phyloP scores from a whole-genome alignment of 2,329 filamentous ascomycete species.

The Colletotrichum godetiae region DNA sequence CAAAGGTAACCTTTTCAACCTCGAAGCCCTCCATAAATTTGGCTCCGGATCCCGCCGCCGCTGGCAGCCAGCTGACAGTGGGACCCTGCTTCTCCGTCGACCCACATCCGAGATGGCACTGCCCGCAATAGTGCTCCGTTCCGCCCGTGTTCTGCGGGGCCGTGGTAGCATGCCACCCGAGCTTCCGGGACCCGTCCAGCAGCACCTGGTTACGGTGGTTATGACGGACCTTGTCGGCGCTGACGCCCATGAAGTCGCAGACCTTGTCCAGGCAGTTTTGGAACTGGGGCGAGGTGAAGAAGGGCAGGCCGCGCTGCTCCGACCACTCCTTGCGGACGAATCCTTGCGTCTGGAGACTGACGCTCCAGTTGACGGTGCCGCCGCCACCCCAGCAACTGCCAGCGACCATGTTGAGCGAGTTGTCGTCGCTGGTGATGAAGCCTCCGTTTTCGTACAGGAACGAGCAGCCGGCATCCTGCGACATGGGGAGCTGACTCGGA shows the following conservation, averaged over 20 bases:
- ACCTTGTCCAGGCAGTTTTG: constrained; percentile 85
- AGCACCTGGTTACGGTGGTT: constrained; percentile 78
- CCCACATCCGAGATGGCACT: constrained; percentile 70
- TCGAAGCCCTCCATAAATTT: constrained; percentile 86
- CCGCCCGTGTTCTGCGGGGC: constrained; percentile 86
- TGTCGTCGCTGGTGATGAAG: constrained; percentile 65
- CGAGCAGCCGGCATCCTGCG: constrained; percentile 65
- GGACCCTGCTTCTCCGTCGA: constrained; percentile 83
- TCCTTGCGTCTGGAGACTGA: constrained; percentile 73
- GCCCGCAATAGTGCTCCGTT: constrained; percentile 78
- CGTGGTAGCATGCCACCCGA: constrained; percentile 76
- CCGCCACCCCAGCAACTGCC: constrained; percentile 87
- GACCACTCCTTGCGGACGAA: constrained; percentile 88
- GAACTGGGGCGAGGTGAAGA: constrained; percentile 80
- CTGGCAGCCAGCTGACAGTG: constrained; percentile 79
- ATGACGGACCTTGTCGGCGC: constrained; percentile 73
- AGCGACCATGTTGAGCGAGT: constrained; percentile 69
- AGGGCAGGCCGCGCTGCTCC: constrained; percentile 68
- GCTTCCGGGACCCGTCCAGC: constrained; percentile 78
- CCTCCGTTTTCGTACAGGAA: constrained; percentile 80
- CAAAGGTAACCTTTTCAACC: constrained; percentile 78
- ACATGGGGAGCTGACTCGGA: constrained; percentile 80
- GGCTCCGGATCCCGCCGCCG: constrained; percentile 81
- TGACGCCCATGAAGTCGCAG: constrained; percentile 82
- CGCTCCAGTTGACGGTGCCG: constrained; percentile 88